These are phyloP conservation scores for Mycoemilia scoparia DNA, from an alignment of 192 early-diverging fungal species.

Conservation along the genomic window DNA sequence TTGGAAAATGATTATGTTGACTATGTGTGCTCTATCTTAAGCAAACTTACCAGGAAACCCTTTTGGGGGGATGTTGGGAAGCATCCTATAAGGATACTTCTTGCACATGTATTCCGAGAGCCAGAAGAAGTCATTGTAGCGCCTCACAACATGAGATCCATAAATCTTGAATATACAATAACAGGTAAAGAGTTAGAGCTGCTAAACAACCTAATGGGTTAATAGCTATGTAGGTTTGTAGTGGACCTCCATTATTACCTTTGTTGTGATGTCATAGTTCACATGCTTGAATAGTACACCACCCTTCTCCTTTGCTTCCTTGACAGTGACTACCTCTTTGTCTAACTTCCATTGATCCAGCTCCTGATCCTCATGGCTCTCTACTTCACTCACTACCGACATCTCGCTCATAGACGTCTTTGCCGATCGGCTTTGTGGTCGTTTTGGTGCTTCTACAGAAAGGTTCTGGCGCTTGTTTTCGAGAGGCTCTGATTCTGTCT, in stretches of 20 bases:
- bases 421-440: too few relatives aligned
- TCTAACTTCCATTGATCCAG: constrained; percentile 29
- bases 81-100: constrained; percentile 64
- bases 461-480: too few relatives aligned
- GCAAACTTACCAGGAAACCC: constrained; percentile 66
- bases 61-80: constrained; percentile 75
- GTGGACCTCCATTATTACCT: constrained; percentile 30
- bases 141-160: constrained; percentile 40
- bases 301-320: constrained; percentile 32
- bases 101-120: constrained; percentile 56
- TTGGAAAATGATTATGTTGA: too few relatives aligned
- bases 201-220: background rate
- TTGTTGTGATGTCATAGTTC: constrained; percentile 62
- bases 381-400: too few relatives aligned
- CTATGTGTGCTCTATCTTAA: too few relatives aligned
- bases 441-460: too few relatives aligned
- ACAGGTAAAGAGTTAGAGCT: background rate
- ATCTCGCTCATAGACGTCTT: too few relatives aligned
- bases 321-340: constrained; percentile 26
- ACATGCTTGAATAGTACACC: constrained; percentile 65
- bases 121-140: constrained; percentile 89
- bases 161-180: constrained; percentile 20
- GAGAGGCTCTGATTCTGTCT: too few relatives aligned
- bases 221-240: background rate
- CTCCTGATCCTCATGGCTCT: too few relatives aligned